Percentiles rank a stretch among this genome's conserved stretches.
phyloP scores from a whole-genome alignment of 225 moss, liverwort and hornwort species.

The Ulota crispa region DNA sequence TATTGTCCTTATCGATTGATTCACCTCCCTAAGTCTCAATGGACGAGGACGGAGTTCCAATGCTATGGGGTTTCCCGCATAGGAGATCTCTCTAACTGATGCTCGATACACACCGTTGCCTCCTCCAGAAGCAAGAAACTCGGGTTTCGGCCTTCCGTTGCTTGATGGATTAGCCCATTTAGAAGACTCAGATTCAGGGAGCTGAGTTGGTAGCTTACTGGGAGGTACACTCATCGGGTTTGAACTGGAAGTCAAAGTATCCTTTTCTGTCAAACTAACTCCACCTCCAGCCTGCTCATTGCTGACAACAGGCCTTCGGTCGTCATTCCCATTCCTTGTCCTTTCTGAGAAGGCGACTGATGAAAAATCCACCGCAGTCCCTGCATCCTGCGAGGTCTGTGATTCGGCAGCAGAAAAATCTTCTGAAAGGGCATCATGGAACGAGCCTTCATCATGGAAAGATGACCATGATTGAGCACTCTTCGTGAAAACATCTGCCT shows the following conservation, averaged over 20 bases:
- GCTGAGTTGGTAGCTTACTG: slow-evolving; percentile 19
- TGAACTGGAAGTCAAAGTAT: neutral
- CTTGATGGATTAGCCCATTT: slow-evolving; percentile 27
- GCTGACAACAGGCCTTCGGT: slow-evolving; percentile 10
- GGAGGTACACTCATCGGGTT: slow-evolving; percentile 16
- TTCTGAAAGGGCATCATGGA: slow-evolving; percentile 48
- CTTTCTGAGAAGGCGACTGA: slow-evolving; percentile 27
- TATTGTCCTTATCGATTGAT: slow-evolving; percentile 57
- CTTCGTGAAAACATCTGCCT: slow-evolving; percentile 14
- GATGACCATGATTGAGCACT: slow-evolving; percentile 18
- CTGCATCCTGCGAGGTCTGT: slow-evolving; percentile 37
- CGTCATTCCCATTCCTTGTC: slow-evolving; percentile 29
- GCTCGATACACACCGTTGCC: slow-evolving; percentile 67
- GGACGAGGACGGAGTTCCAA: slow-evolving; percentile 94
- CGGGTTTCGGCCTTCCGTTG: slow-evolving; percentile 14
- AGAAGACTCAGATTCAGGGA: slow-evolving; percentile 19
- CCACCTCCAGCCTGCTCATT: slow-evolving; percentile 19
- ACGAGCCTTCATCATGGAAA: slow-evolving; percentile 36
- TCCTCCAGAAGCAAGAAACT: slow-evolving; percentile 60
- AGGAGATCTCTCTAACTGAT: slow-evolving; percentile 63
- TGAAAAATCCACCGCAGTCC: slow-evolving; percentile 41
- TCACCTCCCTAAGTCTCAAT: slow-evolving; percentile 57
- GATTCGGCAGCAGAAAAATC: slow-evolving; percentile 48
- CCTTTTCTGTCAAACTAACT: slow-evolving; percentile 12
- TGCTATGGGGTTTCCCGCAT: slow-evolving; percentile 65